Evolutionary conservation across 805 yeast species (phyloP).

Genomic region (Kodamaea hsintzibuensis): DNA sequence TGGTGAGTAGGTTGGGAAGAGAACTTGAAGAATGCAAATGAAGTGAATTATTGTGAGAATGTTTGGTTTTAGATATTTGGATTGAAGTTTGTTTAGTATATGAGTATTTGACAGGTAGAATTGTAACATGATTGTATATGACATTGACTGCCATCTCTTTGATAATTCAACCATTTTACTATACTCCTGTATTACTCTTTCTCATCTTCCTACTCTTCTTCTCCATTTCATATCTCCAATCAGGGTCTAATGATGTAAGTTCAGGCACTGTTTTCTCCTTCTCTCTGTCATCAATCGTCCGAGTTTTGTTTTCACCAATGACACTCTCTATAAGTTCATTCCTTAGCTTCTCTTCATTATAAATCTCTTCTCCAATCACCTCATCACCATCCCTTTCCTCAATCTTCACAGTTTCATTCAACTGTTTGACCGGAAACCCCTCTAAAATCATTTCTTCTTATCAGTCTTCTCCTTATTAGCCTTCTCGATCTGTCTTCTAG

Average conservation of each 20-base stretch:
- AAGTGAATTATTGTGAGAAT: too few relatives aligned
- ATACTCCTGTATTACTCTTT: not conserved
- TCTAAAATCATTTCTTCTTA: slow-evolving; percentile 12
- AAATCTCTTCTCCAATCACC: not conserved
- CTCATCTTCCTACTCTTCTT: slow-evolving; percentile 3
- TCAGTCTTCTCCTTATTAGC: slow-evolving; percentile 43
- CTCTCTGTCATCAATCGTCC: slow-evolving; percentile 1
- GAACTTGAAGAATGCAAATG: too few relatives aligned
- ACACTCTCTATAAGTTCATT: not conserved
- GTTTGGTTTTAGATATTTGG: too few relatives aligned
- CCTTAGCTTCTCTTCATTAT: not conserved
- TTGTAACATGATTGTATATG: too few relatives aligned
- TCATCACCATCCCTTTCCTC: not conserved
- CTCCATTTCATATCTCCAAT: slow-evolving; percentile 14
- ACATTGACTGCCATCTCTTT: too few relatives aligned
- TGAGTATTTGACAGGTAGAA: too few relatives aligned
- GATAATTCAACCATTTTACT: too few relatives aligned
- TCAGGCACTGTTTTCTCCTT: slow-evolving; percentile 17
- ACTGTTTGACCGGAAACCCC: slow-evolving; percentile 5
- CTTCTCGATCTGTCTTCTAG: slow-evolving; percentile 79
- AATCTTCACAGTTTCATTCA: not conserved
- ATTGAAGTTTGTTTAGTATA: too few relatives aligned
- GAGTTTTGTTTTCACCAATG: slow-evolving; percentile 6
- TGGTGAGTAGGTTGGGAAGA: too few relatives aligned
- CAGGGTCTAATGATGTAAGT: slow-evolving; percentile 26